Evolutionary conservation across 1,139 yeast genomes (phyloP).

Genomic region (Candida smagusa): DNA sequence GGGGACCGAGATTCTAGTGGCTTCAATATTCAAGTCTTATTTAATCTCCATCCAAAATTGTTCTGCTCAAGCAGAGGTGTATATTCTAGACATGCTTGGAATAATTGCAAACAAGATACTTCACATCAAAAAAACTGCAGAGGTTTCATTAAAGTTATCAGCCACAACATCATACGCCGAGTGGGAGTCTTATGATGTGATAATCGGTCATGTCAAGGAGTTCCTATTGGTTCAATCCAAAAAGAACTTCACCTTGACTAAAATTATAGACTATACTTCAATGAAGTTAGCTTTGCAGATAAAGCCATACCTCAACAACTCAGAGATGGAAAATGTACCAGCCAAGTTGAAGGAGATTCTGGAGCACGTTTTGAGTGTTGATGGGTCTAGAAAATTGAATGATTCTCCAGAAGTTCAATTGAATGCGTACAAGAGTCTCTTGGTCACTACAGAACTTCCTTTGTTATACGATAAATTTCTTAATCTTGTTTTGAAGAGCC

Average conservation of each 20-base stretch:
- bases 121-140: constrained; percentile 19
- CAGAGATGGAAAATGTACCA: constrained; percentile 6
- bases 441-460: constrained; percentile 30
- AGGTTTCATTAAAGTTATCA: constrained; percentile 12
- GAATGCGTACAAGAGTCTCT: constrained; percentile 10
- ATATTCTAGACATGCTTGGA: constrained; percentile 55
- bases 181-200: not conserved
- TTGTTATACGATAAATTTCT: constrained; percentile 53
- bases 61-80: constrained; percentile 41
- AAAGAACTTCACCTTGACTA: constrained; percentile 1
- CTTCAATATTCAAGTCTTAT: constrained; percentile 39
- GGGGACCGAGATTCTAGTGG: constrained; percentile 48
- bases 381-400: too few relatives aligned
- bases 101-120: constrained; percentile 50
- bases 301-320: not conserved
- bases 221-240: not conserved
- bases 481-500: constrained; percentile 41
- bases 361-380: too few relatives aligned
- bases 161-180: constrained; percentile 9
- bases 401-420: not conserved
- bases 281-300: constrained; percentile 1
- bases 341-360: constrained; percentile 10
- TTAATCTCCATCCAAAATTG: constrained; percentile 32
- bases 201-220: not conserved
- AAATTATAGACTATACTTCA: not conserved